Evolutionary conservation across 345 rosid species (phyloP), one percentile per base, ranked within the genome.

Genomic region (Eucalyptus polyanthemos): DNA sequence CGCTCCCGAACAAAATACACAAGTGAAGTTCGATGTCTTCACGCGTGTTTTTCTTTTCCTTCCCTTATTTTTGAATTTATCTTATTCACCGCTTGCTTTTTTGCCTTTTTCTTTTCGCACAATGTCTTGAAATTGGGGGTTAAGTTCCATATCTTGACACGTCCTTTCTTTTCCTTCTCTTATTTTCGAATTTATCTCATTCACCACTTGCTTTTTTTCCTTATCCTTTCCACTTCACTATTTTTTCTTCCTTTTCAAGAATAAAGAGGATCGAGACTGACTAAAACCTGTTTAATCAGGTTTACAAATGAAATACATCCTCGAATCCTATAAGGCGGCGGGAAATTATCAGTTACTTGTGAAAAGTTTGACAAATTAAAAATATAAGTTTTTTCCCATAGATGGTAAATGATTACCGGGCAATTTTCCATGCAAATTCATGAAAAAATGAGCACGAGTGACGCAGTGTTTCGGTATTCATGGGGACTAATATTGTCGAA

Each of bases 371-470:
- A 37, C 11, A 37, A 34, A 22, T 9, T 31, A 9, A 34, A 69
- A 34, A 34, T 0, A 3, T 69, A 1, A 9, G 16, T 0, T 1
- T 69, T 17, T 34, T 6, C 1, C 19, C 27, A 5, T 37, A 1
- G 4, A 9, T 10, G 5, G 11, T 72, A 37, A 34, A 34, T 3
- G 22, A 34, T 34, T 2, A 72, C 8, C 21, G 0, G 14, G 13
- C 24, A 34, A 37, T 72, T 72, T 6, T 34, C 14, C 25, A 34
- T 6, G 37, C 2, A 3, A 69, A 16, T 69, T 69, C 24, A 31
- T 34, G 7, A 31, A 3, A 37, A 4, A 5, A 19, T 53, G 13
- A 17, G 24, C 25, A 69, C 6, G 42, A 69, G 21, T 9, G 5
- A 69, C 24, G 44, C 6, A 22, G 14, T 40, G 11, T 31, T 69